These are phyloP conservation scores for Thermothelomyces thermophilus DNA, from an alignment of 2,329 filamentous ascomycete genomes.

Conservation along the genomic window DNA sequence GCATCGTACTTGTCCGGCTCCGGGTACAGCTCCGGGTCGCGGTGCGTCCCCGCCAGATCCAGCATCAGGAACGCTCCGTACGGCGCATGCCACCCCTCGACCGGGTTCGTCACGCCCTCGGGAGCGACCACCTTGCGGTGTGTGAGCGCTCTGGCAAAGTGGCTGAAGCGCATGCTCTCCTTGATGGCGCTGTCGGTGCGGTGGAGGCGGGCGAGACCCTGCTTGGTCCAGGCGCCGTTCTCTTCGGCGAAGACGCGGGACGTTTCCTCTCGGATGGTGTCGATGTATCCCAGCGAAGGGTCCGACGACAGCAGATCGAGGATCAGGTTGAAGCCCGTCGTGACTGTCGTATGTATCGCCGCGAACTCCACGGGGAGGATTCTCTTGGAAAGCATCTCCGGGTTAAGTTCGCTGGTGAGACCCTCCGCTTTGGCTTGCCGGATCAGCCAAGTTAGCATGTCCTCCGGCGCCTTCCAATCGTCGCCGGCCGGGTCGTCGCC, in stretches of 20 bases:
- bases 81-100: conserved; percentile 40
- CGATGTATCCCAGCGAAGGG: conserved; percentile 31
- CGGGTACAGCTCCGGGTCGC: conserved; percentile 39
- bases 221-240: conserved; percentile 40
- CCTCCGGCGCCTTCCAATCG: conserved; percentile 42
- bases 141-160: conserved; percentile 40
- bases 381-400: conserved; percentile 42
- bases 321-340: conserved; percentile 43
- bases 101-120: conserved; percentile 32
- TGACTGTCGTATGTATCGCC: conserved; percentile 51
- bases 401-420: conserved; percentile 37
- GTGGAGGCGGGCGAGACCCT: conserved; percentile 36
- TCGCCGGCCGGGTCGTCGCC: conserved; percentile 35
- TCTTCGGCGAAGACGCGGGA: conserved; percentile 29
- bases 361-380: conserved; percentile 53
- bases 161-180: conserved; percentile 45
- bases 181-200: conserved; percentile 47
- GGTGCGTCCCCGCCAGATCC: conserved; percentile 39
- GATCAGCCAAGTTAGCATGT: conserved; percentile 53
- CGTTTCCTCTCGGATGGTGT: conserved; percentile 40
- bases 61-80: conserved; percentile 38
- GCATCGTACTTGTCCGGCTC: conserved; percentile 41
- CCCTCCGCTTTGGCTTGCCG: conserved; percentile 42
- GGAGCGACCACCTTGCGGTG: conserved; percentile 40
- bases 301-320: conserved; percentile 41